phyloP scores from a whole-genome alignment of 768 basidiomycete genomes.

The Lactarius hatsudake region DNA sequence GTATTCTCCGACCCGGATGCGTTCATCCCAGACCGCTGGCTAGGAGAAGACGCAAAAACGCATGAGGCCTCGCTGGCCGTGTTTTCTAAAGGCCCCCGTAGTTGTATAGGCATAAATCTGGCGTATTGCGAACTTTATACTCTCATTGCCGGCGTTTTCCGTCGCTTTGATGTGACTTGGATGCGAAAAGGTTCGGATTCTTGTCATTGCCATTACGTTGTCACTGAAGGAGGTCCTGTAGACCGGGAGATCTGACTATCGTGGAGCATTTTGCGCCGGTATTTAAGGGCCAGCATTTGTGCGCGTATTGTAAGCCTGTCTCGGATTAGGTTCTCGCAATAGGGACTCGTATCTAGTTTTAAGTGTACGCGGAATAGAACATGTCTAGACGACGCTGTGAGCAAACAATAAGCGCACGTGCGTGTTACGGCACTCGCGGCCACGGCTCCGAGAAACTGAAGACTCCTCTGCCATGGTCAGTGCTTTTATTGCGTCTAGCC shows the following conservation, averaged over 20 bases:
- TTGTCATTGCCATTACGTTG: no score
- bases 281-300: not conserved
- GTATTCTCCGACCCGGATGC: not conserved
- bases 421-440: not conserved
- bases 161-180: not conserved
- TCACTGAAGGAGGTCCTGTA: not conserved
- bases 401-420: not conserved
- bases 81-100: not conserved
- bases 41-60: not conserved
- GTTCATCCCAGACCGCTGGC: not conserved
- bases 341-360: not conserved
- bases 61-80: not conserved
- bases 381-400: no score
- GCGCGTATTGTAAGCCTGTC: not conserved
- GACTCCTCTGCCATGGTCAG: slow-evolving; percentile 21
- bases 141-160: not conserved
- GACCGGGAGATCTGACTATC: not conserved
- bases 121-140: not conserved
- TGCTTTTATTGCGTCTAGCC: not conserved
- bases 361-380: no score
- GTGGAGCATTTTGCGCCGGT: not conserved
- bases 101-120: not conserved
- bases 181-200: not conserved
- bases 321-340: not conserved
- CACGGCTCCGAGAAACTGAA: not conserved